Conservation (phyloP, 164 flowering plant genomes). For the Akebia trifoliata region DNA sequence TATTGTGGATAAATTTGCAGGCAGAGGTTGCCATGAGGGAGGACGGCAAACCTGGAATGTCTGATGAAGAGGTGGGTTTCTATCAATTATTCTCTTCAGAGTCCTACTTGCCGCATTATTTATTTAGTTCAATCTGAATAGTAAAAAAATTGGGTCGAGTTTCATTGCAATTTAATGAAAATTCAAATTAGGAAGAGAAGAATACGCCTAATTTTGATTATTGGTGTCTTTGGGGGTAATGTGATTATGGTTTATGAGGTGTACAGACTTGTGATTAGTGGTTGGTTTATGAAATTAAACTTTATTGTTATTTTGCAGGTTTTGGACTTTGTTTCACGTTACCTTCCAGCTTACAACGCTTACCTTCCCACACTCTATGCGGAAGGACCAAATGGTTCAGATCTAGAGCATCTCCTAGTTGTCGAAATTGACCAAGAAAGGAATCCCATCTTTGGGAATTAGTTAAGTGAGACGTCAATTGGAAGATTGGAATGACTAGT, state of each 20-base stretch:
- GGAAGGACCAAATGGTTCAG: slow-evolving; percentile 85
- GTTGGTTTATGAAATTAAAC: not conserved
- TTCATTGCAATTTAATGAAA: not conserved
- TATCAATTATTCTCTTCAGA: too few relatives aligned
- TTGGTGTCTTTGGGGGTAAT: too few relatives aligned
- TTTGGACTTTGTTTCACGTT: slow-evolving; percentile 87
- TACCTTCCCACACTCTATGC: slow-evolving; percentile 88
- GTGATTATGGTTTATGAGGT: not conserved
- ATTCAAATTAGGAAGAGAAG: not conserved
- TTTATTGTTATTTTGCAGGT: slow-evolving; percentile 44
- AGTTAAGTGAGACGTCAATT: not conserved
- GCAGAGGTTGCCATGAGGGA: slow-evolving; percentile 85
- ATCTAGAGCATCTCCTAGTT: slow-evolving; percentile 37
- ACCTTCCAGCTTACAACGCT: slow-evolving; percentile 91
- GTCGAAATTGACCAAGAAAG: slow-evolving; percentile 32
- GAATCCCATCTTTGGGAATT: slow-evolving; percentile 23
- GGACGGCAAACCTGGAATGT: slow-evolving; percentile 84
- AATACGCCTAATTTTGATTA: too few relatives aligned
- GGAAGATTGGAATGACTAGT: not conserved
- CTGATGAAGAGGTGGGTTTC: slow-evolving; percentile 75
- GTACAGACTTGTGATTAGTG: not conserved
- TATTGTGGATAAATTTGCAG: slow-evolving; percentile 27
- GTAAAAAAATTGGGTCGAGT: too few relatives aligned
- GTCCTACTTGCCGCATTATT: not conserved
- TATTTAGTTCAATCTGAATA: too few relatives aligned